Evolutionary conservation across 306 rosid species (phyloP), one percentile per base, ranked within the genome.

Genomic region (Ormosia emarginata): DNA sequence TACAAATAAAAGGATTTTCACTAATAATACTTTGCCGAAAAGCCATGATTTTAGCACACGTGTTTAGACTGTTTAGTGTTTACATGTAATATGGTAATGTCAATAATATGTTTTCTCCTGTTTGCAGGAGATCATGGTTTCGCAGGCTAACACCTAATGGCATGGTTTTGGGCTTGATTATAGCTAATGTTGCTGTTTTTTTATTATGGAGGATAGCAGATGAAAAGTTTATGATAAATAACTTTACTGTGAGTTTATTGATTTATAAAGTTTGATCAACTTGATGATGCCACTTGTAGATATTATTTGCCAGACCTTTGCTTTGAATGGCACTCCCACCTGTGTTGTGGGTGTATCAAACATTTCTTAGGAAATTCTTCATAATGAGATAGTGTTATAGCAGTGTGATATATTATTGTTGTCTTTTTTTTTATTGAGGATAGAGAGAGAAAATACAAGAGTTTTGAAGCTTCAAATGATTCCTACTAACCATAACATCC

Each of bases 171-270:
- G 92, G 96, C 81, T 91, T 95, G 92, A 78, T 95, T 87, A 14
- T 88, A 82, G 90, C 96, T 74, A 95, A 95, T 87, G 91, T 80
- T 70, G 94, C 89, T 71, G 88, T 95, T 81, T 95, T 82, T 79
- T 63, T 93, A 36, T 74, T 84, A 69, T 93, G 99, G 98, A 79
- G 82, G 85, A 56, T 85, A 57, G 90, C 88, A 36, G 85, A 84
- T 83, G 3, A 33, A 57, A 64, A 32, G 44, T 95, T 95, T 85
- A 93, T 95, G 98, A 53, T 43, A 32, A 86, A 92, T 15, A 85
- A 93, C 82, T 95, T 95, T 79, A 89, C 91, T 10, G 98, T 92
- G 85, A 87, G 98, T 88, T 62, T 66, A 61, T 53, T 58, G 53
- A 81, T 66, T 81, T 88, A 67, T 77, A 56, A 68, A 68, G 41